Evolutionary conservation across 306 rosid genomes (phyloP).

Genomic region (Corylus heterophylla): DNA sequence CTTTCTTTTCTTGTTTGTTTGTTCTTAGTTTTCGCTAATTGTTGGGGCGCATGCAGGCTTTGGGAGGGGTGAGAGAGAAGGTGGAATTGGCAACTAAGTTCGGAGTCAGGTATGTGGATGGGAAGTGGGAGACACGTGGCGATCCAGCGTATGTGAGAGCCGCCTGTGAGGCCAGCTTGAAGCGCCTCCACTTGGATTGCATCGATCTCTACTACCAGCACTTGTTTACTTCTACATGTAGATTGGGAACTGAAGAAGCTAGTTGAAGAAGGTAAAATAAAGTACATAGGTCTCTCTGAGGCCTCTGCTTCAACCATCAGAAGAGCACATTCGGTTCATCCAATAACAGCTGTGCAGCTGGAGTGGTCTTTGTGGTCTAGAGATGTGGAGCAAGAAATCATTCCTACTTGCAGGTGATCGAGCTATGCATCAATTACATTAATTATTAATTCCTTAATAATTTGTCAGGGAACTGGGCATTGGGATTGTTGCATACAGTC

Average conservation of each 20-base stretch:
- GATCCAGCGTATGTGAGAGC: conserved; percentile 66
- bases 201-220: conserved; percentile 82
- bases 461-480: conserved; percentile 54
- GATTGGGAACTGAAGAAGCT: too few species aligned
- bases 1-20: neutral
- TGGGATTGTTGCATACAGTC: conserved; percentile 71
- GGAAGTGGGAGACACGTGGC: conserved; percentile 42
- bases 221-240: neutral
- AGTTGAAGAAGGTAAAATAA: too few species aligned
- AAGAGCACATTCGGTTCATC: too few species aligned
- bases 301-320: too few species aligned
- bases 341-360: too few species aligned
- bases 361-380: too few species aligned
- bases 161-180: conserved; percentile 67
- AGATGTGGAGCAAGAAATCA: too few species aligned
- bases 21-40: neutral
- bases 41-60: conserved; percentile 21
- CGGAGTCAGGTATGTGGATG: conserved; percentile 14
- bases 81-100: conserved; percentile 70
- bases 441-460: neutral
- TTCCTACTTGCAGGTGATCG: too few species aligned
- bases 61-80: conserved; percentile 42
- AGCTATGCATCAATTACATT: too few species aligned
- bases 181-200: conserved; percentile 51
- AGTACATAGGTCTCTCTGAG: too few species aligned